Evolutionary conservation across 2,329 filamentous ascomycete genomes (phyloP), one percentile per base, ranked within the genome.

Genomic region (Chaetomiaceae sp.): DNA sequence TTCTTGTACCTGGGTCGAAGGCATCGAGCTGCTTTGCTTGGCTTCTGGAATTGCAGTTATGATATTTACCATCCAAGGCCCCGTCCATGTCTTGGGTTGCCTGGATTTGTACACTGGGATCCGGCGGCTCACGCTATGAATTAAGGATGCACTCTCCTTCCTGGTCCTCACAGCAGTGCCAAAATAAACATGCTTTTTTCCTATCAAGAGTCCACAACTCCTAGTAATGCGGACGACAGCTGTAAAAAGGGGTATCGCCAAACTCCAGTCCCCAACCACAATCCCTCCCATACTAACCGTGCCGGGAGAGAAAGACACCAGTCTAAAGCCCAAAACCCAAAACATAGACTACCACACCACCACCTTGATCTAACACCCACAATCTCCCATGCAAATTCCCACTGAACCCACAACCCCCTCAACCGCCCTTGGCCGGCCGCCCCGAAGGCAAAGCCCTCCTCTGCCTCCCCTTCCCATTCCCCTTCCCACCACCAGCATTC

Each of bases 361-460:
- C 8, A 3, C 27, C 27, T 31, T 31, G 8, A 6, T 11, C 8
- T n/a, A 12, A 34, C 19, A 17, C 34, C 8, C 44, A 5, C 12
- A 37, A 4, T 22, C 17, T 39, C 15, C 15, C 14, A n/a, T 17
- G 6, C 17, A 7, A 31, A 6, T n/a, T n/a, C n/a, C n/a, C n/a
- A n/a, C n/a, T n/a, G n/a, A 11, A 38, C 17, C 15, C 3, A 14
- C 20, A 6, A 37, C 27, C 22, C 5, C 31, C 22, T 31, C 38
- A n/a, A n/a, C 8, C 38, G 17, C 4, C 38, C 20, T 22, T 38
- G 4, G 9, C 17, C 34, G 54, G 47, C 31, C 54, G 22, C 14
- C 36, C 42, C 29, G 42, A 43, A 34, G 54, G 54, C 25, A 56
- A 37, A 15, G 54, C 45, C 45, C 49, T 56, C 38, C 54, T 50